phyloP scores from a whole-genome alignment of 1,284 basidiomycete genomes.

The Fomitopsis pinicola region DNA sequence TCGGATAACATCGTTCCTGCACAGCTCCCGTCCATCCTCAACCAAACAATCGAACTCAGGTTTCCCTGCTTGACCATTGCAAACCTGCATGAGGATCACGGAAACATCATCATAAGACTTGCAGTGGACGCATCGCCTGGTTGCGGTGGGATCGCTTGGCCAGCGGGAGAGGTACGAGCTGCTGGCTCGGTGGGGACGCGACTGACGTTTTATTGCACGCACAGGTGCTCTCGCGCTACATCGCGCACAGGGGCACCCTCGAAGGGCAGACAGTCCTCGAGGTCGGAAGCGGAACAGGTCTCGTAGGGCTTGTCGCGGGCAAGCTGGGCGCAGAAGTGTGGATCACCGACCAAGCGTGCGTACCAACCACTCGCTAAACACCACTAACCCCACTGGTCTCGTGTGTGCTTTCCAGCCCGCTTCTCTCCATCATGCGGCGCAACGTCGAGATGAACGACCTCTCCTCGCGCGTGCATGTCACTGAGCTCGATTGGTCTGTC shows the following conservation, averaged over 20 bases:
- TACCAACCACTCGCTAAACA: constrained; percentile 20
- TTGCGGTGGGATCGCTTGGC: constrained; percentile 92
- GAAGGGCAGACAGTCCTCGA: constrained; percentile 66
- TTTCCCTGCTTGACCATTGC: constrained; percentile 30
- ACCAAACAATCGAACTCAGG: constrained; percentile 43
- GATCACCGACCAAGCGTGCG: constrained; percentile 89
- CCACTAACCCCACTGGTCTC: neutral
- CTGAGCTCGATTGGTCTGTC: constrained; percentile 76
- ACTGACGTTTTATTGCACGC: neutral
- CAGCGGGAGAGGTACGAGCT: constrained; percentile 89
- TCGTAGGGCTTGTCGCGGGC: constrained; percentile 83
- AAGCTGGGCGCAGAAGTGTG: constrained; percentile 62
- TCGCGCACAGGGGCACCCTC: constrained; percentile 57
- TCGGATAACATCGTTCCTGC: constrained; percentile 44
- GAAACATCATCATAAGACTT: constrained; percentile 35
- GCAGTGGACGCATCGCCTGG: constrained; percentile 77
- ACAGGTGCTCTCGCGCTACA: constrained; percentile 75
- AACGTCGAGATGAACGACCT: constrained; percentile 70
- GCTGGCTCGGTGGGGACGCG: constrained; percentile 71
- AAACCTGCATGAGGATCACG: neutral
- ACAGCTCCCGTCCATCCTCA: constrained; percentile 50
- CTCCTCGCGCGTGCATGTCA: constrained; percentile 45
- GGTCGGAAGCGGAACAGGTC: constrained; percentile 86
- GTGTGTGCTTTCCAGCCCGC: constrained; percentile 42
- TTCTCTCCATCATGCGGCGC: constrained; percentile 70